Evolutionary conservation across 768 basidiomycete species (phyloP), one percentile per base, ranked within the genome.

Genomic region (Leucocoprinus sp.): DNA sequence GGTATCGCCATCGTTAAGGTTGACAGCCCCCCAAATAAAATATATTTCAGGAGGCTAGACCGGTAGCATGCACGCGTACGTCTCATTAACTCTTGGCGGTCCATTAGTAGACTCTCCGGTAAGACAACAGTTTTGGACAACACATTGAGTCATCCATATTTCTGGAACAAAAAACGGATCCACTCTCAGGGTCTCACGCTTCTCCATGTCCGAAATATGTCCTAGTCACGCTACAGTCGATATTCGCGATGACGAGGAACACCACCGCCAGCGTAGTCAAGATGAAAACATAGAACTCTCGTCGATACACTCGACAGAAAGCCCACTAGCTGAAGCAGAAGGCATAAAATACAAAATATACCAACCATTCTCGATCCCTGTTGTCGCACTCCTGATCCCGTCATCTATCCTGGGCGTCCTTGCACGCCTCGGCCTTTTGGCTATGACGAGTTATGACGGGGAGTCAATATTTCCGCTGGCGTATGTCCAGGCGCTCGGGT

Each of bases 401-500:
- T 77, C 80, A 2, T 81, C 88, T n/a, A 76, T 93, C 39, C 72
- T 95, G 37, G 93, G 93, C n/a, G 70, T 79, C 4, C 78, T 98
- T 28, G 80, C 84, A 8, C 71, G 93, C 27, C 65, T 97, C 4
- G 93, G 93, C 0, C 60, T 96, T 6, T 59, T 74, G 22, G 85
- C 88, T 5, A 65, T 98, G 36, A 74, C 73, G 15, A 77, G 72
- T 0, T 97, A 90, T 54, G 71, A 82, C 28, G 89, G 86, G 1
- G 61, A 72, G 35, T 74, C 78, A 52, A 79, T 97, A 4, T 97
- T 93, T 57, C 70, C 86, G 2, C 66, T 97, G 18, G 78, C 83
- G 3, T 97, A 93, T 68, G 73, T 79, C 0, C 95, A 99, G 60
- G 85, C 80, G 0, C 65, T 82, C 0, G 96, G 96, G 14, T 98